phyloP scores from a whole-genome alignment of 2,329 filamentous ascomycete species.

The Fusarium oligoseptatum region DNA sequence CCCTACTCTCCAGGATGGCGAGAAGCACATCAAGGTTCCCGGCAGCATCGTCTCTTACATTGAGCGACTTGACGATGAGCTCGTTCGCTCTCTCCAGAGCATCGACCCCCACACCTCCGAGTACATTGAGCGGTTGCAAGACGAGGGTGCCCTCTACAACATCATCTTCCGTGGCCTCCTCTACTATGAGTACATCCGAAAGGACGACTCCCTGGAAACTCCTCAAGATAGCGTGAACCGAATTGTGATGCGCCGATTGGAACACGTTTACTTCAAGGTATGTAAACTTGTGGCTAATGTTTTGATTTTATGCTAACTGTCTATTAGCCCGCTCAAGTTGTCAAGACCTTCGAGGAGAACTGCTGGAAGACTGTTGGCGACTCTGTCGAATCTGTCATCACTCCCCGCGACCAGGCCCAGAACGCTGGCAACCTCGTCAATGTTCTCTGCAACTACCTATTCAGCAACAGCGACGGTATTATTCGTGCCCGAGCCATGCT shows the following conservation, averaged over 20 bases:
- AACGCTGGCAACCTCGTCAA: conserved; percentile 85
- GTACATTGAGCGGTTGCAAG: conserved; percentile 94
- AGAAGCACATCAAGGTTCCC: conserved; percentile 89
- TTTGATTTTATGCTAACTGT: conserved; percentile 18
- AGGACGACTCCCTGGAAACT: conserved; percentile 77
- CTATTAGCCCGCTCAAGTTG: conserved; percentile 83
- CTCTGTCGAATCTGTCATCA: conserved; percentile 81
- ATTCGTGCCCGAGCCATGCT: conserved; percentile 97
- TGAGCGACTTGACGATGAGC: conserved; percentile 96
- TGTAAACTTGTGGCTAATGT: conserved; percentile 78
- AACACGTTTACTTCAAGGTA: conserved; percentile 99
- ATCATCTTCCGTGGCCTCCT: conserved; percentile 89
- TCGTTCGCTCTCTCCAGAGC: conserved; percentile 94
- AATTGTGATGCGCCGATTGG: conserved; percentile 91
- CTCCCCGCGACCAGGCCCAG: conserved; percentile 75
- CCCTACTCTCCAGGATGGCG: conserved; percentile 77
- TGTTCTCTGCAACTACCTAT: conserved; percentile 93
- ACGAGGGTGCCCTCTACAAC: conserved; percentile 92
- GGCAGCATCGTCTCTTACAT: conserved; percentile 95
- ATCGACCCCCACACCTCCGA: conserved; percentile 99
- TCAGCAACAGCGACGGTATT: conserved; percentile 94
- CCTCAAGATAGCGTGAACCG: conserved; percentile 92
- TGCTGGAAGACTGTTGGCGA: conserved; percentile 86
- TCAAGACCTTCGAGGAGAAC: conserved; percentile 94
- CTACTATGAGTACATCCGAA: conserved; percentile 86